These are phyloP conservation scores for Aspergillus heteromorphus DNA, from an alignment of 495 filamentous ascomycete genomes.

Conservation along the genomic window DNA sequence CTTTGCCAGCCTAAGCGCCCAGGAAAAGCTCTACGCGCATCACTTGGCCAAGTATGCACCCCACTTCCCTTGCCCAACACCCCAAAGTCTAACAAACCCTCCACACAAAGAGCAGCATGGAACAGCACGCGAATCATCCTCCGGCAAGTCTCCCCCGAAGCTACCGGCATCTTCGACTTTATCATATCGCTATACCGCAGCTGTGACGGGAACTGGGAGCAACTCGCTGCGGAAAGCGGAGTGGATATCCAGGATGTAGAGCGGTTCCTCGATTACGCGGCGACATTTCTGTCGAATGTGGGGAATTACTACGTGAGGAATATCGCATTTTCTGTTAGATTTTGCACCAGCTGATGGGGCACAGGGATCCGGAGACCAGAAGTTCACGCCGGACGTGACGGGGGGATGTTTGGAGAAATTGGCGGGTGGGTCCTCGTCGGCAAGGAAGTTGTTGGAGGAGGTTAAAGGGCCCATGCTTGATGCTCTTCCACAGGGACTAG, in stretches of 20 bases:
- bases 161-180: constrained; percentile 27
- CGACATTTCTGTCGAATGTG: constrained; percentile 14
- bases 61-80: neutral
- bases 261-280: constrained; percentile 16
- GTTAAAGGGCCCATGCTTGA: constrained; percentile 10
- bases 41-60: constrained; percentile 14
- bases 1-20: constrained; percentile 15
- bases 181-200: no score
- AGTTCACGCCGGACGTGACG: constrained; percentile 22
- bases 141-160: constrained; percentile 36
- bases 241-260: constrained; percentile 6
- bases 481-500: constrained; percentile 19
- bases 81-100: neutral
- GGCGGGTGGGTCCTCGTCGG: constrained; percentile 4
- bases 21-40: constrained; percentile 28
- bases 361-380: constrained; percentile 24
- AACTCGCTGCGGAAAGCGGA: constrained; percentile 5
- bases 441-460: neutral
- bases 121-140: constrained; percentile 32
- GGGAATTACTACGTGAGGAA: constrained; percentile 15
- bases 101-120: constrained; percentile 37
- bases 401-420: constrained; percentile 10
- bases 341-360: no score
- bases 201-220: constrained; percentile 32
- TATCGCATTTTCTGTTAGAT: no score